Conservation (phyloP, 345 rosid species). For the Camelina sativa region DNA sequence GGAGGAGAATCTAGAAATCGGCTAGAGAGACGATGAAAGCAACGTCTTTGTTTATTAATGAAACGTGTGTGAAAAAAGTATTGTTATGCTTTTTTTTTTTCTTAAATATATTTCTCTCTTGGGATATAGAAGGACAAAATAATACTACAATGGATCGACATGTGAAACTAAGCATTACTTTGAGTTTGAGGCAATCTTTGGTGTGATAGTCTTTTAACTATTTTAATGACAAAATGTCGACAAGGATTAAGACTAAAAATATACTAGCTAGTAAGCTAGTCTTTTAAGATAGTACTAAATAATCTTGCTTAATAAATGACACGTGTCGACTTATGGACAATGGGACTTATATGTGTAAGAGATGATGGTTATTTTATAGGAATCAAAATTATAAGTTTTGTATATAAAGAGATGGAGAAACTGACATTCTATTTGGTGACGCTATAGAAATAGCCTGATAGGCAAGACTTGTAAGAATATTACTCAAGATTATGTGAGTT, state of each 20-base stretch:
- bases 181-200: constrained; percentile 34
- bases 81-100: neutral
- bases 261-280: neutral
- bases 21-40: constrained; percentile 36
- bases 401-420: constrained; percentile 3
- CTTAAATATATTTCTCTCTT: neutral
- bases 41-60: constrained; percentile 30
- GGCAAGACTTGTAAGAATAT: neutral
- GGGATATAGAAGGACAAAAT: neutral
- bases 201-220: constrained; percentile 23
- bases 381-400: neutral
- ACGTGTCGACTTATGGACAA: neutral
- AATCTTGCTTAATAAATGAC: neutral
- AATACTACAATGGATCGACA: constrained; percentile 27
- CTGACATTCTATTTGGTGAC: constrained; percentile 15
- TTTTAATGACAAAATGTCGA: constrained; percentile 32
- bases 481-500: no score
- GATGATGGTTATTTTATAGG: neutral
- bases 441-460: neutral
- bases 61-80: constrained; percentile 44
- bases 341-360: neutral
- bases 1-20: constrained; percentile 41
- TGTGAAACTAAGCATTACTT: constrained; percentile 29
- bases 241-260: constrained; percentile 1
- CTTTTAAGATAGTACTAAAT: neutral